These are phyloP conservation scores for Metrosideros polymorpha DNA, from an alignment of 441 rosid genomes.

Conservation along the genomic window DNA sequence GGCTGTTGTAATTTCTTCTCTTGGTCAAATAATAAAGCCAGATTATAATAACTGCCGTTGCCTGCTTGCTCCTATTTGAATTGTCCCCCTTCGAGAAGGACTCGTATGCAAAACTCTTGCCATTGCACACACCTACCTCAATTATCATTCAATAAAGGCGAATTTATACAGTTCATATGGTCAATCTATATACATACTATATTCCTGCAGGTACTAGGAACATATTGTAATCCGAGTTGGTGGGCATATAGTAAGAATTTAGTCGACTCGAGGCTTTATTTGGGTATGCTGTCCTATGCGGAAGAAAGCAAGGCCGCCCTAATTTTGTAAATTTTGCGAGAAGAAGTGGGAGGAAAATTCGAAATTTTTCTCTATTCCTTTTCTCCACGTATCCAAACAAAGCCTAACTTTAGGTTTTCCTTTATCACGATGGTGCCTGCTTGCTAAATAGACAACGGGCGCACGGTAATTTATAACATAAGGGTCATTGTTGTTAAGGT, in stretches of 20 bases:
- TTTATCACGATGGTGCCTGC: background rate
- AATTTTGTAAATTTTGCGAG: background rate
- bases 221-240: background rate
- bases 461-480: background rate
- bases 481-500: too few relatives aligned
- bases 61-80: background rate
- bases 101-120: background rate
- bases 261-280: background rate
- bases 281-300: background rate
- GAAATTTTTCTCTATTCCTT: background rate
- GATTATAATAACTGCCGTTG: background rate
- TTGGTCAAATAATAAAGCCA: background rate
- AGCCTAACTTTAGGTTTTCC: background rate
- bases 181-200: background rate
- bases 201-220: background rate
- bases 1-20: background rate
- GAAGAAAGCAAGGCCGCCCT: background rate
- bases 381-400: background rate
- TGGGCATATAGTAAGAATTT: background rate
- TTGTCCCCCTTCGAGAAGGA: background rate
- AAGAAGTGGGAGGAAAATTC: background rate
- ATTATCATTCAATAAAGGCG: background rate
- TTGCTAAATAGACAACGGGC: background rate
- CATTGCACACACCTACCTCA: background rate
- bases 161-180: background rate